Evolutionary conservation across 805 yeast genomes (phyloP).

Genomic region (Starmerella scarabaei): DNA sequence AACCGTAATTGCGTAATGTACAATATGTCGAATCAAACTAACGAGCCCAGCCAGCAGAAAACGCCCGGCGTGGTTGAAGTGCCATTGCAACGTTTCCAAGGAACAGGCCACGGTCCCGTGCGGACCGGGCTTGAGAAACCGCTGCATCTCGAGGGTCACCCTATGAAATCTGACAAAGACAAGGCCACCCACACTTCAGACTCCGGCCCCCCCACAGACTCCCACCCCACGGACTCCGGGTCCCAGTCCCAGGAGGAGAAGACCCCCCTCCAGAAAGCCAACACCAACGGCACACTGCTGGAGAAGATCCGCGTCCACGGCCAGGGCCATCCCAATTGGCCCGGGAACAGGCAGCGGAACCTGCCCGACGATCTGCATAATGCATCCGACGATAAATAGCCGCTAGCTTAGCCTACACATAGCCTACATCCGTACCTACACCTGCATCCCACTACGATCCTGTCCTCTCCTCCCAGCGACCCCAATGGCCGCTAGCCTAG

Average conservation of each 20-base stretch:
- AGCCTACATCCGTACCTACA: too few species aligned
- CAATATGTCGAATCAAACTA: not conserved
- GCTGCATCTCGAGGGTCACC: too few species aligned
- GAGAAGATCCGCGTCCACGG: not conserved
- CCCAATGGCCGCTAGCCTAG: too few species aligned
- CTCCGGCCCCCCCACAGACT: not conserved
- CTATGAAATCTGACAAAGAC: too few species aligned
- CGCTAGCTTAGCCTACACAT: too few species aligned
- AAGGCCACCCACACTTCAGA: too few species aligned
- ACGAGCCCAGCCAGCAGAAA: not conserved
- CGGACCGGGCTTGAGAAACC: too few species aligned
- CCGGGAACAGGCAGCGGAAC: not conserved
- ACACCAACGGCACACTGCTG: not conserved
- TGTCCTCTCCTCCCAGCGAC: too few species aligned
- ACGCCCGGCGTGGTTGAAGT: slow-evolving; percentile 9
- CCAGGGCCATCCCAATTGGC: not conserved
- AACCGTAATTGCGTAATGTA: not conserved
- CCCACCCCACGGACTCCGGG: not conserved
- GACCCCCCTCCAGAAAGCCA: not conserved
- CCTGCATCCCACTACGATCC: too few species aligned
- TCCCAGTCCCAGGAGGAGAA: not conserved
- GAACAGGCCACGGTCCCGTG: slow-evolving; percentile 12
- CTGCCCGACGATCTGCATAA: not conserved
- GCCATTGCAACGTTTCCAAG: slow-evolving; percentile 5
- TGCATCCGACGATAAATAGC: not conserved